phyloP scores from a whole-genome alignment of 257 asterid species.

The Solanum appendiculatum region DNA sequence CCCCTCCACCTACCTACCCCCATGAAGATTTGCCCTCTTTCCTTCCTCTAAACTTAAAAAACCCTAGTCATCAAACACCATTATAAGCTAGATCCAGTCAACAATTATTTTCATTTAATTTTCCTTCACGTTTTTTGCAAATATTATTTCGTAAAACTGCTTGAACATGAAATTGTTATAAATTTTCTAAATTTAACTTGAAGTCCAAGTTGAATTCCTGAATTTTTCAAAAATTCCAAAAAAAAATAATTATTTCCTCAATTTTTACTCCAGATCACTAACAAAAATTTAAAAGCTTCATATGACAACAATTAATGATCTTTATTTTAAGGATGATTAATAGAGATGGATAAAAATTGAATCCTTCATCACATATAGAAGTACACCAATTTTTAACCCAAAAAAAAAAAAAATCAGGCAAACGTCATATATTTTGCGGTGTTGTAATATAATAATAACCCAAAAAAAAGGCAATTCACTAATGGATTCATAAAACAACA shows the following conservation, averaged over 20 bases:
- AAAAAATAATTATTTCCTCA: background rate
- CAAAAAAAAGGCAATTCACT: background rate
- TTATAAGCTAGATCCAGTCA: background rate
- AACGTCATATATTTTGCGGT: background rate
- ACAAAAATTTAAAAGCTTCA: background rate
- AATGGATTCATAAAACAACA: background rate
- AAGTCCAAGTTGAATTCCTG: background rate
- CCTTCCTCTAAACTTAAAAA: background rate
- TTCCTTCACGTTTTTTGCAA: background rate
- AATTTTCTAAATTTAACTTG: too few species aligned
- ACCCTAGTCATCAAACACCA: background rate
- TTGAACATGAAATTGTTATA: background rate
- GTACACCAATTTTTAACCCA: background rate
- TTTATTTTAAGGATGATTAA: background rate
- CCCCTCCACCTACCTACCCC: background rate
- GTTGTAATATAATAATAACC: background rate
- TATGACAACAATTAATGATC: background rate
- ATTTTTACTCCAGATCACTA: background rate
- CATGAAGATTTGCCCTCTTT: background rate
- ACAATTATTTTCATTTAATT: background rate
- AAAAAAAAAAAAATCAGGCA: background rate
- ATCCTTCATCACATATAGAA: background rate
- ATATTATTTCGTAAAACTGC: background rate
- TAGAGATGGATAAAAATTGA: background rate
- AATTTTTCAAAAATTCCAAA: background rate